Percentiles rank a stretch among this genome's conserved stretches.
These are phyloP conservation scores for Yamadazyma taylorii DNA, from an alignment of 1,139 yeast species.

Conservation along the genomic window DNA sequence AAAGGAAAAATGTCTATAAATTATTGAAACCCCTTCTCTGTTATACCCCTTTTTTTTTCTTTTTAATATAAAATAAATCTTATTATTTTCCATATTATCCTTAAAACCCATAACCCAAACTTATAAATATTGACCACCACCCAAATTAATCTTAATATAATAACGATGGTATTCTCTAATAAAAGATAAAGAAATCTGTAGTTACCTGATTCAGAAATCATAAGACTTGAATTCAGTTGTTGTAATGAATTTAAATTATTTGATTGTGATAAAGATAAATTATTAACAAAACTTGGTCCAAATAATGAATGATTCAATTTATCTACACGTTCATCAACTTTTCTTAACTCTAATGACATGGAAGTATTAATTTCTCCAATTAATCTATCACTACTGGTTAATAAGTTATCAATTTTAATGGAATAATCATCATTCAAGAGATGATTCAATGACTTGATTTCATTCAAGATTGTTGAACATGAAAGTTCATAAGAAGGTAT, in stretches of 20 bases:
- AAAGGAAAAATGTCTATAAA: slow-evolving; percentile 7
- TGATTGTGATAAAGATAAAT: slow-evolving; percentile 3
- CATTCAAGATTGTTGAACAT: slow-evolving; percentile 34
- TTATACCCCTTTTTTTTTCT: no score
- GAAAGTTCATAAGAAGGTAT: slow-evolving; percentile 38
- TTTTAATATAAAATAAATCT: slow-evolving; percentile 24
- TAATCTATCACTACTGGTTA: slow-evolving; percentile 72
- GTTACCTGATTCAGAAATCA: slow-evolving; percentile 11
- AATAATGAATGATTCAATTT: slow-evolving; percentile 43
- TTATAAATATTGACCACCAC: slow-evolving; percentile 59
- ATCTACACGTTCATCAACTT: slow-evolving; percentile 69
- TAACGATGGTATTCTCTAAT: slow-evolving; percentile 53
- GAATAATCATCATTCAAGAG: slow-evolving; percentile 44
- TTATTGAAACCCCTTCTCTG: no score
- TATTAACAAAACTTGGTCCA: slow-evolving; percentile 27
- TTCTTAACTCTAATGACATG: slow-evolving; percentile 66
- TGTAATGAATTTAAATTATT: slow-evolving; percentile 22
- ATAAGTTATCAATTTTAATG: slow-evolving; percentile 60
- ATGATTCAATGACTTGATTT: slow-evolving; percentile 38
- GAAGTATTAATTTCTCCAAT: slow-evolving; percentile 85
- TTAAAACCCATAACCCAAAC: slow-evolving; percentile 31
- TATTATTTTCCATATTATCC: slow-evolving; percentile 37
- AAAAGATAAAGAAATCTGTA: slow-evolving; percentile 37
- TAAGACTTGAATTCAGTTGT: background rate
- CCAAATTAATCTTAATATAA: slow-evolving; percentile 70